These are phyloP conservation scores for Naumovozyma baii DNA, from an alignment of 805 yeast species.

Conservation along the genomic window DNA sequence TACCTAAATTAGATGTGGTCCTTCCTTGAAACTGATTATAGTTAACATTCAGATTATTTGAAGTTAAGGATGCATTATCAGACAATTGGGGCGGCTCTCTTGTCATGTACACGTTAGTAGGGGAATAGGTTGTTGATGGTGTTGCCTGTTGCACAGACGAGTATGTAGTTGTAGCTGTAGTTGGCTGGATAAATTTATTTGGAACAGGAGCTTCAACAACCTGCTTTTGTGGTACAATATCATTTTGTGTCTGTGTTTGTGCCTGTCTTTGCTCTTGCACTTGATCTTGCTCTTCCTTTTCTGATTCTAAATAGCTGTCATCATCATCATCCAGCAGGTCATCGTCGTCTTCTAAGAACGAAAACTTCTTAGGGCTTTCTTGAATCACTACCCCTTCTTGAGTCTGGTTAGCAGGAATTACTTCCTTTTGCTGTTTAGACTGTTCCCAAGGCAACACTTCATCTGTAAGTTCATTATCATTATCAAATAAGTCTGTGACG, in stretches of 20 bases:
- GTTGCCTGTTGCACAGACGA: neutral
- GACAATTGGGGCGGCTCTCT: too few relatives aligned
- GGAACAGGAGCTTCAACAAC: too few relatives aligned
- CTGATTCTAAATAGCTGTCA: slow-evolving; percentile 25
- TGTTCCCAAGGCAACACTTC: slow-evolving; percentile 3
- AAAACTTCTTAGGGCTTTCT: slow-evolving; percentile 20
- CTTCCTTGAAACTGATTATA: neutral
- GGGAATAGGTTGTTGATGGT: neutral
- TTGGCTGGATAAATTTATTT: too few relatives aligned
- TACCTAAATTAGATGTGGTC: neutral
- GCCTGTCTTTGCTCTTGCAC: too few relatives aligned
- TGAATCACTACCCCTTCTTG: neutral
- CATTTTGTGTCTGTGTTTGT: too few relatives aligned
- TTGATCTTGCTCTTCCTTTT: slow-evolving; percentile 25
- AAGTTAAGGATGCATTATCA: too few relatives aligned
- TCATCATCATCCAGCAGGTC: slow-evolving; percentile 37
- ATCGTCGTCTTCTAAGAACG: slow-evolving; percentile 36
- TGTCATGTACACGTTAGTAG: too few relatives aligned
- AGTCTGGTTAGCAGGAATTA: too few relatives aligned
- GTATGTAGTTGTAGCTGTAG: neutral
- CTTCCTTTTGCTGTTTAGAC: neutral
- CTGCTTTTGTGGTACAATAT: too few relatives aligned
- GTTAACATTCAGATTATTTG: neutral
- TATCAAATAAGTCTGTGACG: neutral
- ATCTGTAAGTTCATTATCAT: neutral